phyloP scores from a whole-genome alignment of 768 basidiomycete genomes.

The Naganishia randhawae region DNA sequence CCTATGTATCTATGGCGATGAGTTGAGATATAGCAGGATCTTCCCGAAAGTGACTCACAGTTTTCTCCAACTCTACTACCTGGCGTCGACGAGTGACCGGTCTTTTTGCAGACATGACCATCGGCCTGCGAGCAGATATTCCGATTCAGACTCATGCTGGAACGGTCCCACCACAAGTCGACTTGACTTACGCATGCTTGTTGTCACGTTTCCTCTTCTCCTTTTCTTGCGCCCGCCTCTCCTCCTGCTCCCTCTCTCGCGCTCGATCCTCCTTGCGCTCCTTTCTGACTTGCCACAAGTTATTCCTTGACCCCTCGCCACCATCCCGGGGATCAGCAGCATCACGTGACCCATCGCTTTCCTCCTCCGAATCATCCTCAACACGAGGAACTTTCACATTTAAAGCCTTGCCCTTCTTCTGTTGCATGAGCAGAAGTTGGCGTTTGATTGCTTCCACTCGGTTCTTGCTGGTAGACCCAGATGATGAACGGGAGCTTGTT shows the following conservation, averaged over 20 bases:
- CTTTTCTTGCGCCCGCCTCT: constrained; percentile 50
- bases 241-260: constrained; percentile 54
- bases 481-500: constrained; percentile 25
- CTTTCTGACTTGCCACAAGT: constrained; percentile 20
- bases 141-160: constrained; percentile 1
- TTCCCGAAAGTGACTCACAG: constrained; percentile 54
- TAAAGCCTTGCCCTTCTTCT: constrained; percentile 51
- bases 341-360: constrained; percentile 24
- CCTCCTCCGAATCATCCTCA: constrained; percentile 39
- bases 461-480: constrained; percentile 22
- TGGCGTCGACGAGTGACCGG: constrained; percentile 70
- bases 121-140: constrained; percentile 58
- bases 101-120: constrained; percentile 75
- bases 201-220: constrained; percentile 62
- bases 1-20: constrained; percentile 52
- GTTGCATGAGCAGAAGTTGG: constrained; percentile 38
- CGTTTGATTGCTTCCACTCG: constrained; percentile 47
- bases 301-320: constrained; percentile 27
- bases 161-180: neutral
- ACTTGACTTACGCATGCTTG: constrained; percentile 76
- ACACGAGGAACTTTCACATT: constrained; percentile 34
- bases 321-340: constrained; percentile 20
- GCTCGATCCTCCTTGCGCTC: constrained; percentile 49
- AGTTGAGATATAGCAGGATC: neutral
- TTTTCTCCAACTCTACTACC: constrained; percentile 65